Conservation (phyloP, 805 yeast species). For the Saccharomycopsis sp. region DNA sequence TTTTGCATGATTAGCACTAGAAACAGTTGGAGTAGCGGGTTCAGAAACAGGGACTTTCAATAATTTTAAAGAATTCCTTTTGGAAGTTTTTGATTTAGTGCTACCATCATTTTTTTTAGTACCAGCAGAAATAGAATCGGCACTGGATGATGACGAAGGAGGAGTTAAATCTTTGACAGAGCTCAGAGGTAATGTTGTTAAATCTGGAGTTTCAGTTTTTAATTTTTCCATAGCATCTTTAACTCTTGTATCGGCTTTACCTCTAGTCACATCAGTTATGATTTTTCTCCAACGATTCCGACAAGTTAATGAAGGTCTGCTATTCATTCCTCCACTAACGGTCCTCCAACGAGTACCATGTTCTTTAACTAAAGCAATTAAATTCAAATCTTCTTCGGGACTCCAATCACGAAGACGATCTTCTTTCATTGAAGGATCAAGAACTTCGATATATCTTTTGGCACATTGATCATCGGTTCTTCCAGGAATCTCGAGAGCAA, state of each 20-base stretch:
- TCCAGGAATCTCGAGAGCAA: conserved; percentile 65
- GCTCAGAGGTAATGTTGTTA: neutral
- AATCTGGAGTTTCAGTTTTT: neutral
- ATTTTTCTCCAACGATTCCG: conserved; percentile 89
- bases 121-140: neutral
- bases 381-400: conserved; percentile 57
- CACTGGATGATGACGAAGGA: neutral
- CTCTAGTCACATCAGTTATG: conserved; percentile 63
- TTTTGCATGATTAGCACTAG: neutral
- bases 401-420: conserved; percentile 77
- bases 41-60: neutral
- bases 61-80: too few species aligned
- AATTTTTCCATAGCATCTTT: conserved; percentile 42
- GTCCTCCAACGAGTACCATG: conserved; percentile 88
- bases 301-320: conserved; percentile 83
- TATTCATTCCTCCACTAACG: conserved; percentile 57
- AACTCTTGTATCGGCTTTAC: conserved; percentile 46
- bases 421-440: conserved; percentile 66
- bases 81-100: neutral
- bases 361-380: conserved; percentile 55
- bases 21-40: neutral
- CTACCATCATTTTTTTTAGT: neutral
- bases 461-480: conserved; percentile 95
- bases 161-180: neutral
- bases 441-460: conserved; percentile 77